Evolutionary conservation across 2,329 filamentous ascomycete genomes (phyloP).

Genomic region (Sporothrix pseudoabietina): DNA sequence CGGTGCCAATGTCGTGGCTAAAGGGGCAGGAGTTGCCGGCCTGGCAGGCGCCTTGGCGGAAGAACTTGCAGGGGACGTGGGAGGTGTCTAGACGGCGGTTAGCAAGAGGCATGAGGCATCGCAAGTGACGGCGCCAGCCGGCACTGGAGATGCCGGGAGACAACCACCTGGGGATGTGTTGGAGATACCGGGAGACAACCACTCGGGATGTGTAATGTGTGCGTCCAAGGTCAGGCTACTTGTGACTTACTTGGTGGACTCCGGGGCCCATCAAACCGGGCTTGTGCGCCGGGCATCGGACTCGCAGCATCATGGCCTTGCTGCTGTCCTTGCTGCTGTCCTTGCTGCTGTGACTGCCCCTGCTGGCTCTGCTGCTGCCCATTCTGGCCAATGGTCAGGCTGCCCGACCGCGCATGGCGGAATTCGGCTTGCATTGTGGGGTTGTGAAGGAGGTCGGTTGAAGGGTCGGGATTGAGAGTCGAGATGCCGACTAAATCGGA

Average conservation of each 20-base stretch:
- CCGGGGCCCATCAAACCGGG: slow-evolving; percentile 60
- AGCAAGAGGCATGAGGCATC: not conserved
- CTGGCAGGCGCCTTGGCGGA: slow-evolving; percentile 92
- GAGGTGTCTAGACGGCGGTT: slow-evolving; percentile 69
- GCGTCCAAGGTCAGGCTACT: slow-evolving; percentile 40
- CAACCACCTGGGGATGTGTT: too few species aligned
- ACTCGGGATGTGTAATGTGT: too few species aligned
- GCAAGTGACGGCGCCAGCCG: too few species aligned
- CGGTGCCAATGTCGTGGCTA: slow-evolving; percentile 84
- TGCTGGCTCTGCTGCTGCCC: slow-evolving; percentile 11
- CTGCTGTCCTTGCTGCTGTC: not conserved
- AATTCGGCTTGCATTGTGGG: slow-evolving; percentile 20
- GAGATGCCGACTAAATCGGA: not conserved
- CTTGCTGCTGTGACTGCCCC: not conserved
- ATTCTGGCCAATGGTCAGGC: slow-evolving; percentile 21
- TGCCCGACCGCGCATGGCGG: slow-evolving; percentile 30
- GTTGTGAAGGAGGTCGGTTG: not conserved
- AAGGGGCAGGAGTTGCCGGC: slow-evolving; percentile 95
- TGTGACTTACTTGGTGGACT: slow-evolving; percentile 65
- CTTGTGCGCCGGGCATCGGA: slow-evolving; percentile 17
- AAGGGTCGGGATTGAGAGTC: not conserved
- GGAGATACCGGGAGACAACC: not conserved
- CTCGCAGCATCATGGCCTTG: slow-evolving; percentile 28
- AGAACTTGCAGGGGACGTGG: slow-evolving; percentile 99
- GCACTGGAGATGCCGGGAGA: too few species aligned